These are phyloP conservation scores for Aspergillus kassunensis DNA, from an alignment of 495 filamentous ascomycete species.

Conservation along the genomic window DNA sequence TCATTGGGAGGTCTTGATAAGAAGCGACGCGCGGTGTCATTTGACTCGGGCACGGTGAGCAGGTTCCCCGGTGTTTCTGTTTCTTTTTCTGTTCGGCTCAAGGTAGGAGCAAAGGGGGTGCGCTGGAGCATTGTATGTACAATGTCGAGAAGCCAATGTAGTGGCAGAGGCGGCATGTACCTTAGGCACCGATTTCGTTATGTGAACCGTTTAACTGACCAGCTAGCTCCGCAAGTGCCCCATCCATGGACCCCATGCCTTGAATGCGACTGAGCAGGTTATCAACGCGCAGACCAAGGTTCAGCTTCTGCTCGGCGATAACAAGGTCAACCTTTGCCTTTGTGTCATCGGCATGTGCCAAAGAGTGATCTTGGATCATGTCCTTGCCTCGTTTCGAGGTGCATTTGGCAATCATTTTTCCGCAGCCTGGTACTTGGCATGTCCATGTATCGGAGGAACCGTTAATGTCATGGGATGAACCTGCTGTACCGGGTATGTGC, in stretches of 20 bases:
- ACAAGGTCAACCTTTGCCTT: slow-evolving; percentile 59
- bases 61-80: too few species aligned
- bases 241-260: slow-evolving; percentile 22
- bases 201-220: slow-evolving; percentile 7
- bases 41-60: too few species aligned
- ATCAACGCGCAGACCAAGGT: slow-evolving; percentile 34
- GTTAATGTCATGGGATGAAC: slow-evolving; percentile 29
- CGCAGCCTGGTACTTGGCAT: slow-evolving; percentile 66
- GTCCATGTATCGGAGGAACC: slow-evolving; percentile 63
- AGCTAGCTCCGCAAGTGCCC: slow-evolving; percentile 3
- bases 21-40: too few species aligned
- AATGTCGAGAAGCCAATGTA: not conserved
- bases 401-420: slow-evolving; percentile 56
- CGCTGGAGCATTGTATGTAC: not conserved
- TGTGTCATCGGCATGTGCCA: slow-evolving; percentile 59
- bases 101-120: not conserved
- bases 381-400: slow-evolving; percentile 53
- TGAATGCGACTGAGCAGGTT: slow-evolving; percentile 35
- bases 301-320: slow-evolving; percentile 42
- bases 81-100: too few species aligned
- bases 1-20: too few species aligned
- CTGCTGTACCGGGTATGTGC: slow-evolving; percentile 35
- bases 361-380: slow-evolving; percentile 60
- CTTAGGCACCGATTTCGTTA: slow-evolving; percentile 11
- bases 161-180: not conserved